These are phyloP conservation scores for Coprinellus micaceus DNA, from an alignment of 768 basidiomycete species.

Conservation along the genomic window DNA sequence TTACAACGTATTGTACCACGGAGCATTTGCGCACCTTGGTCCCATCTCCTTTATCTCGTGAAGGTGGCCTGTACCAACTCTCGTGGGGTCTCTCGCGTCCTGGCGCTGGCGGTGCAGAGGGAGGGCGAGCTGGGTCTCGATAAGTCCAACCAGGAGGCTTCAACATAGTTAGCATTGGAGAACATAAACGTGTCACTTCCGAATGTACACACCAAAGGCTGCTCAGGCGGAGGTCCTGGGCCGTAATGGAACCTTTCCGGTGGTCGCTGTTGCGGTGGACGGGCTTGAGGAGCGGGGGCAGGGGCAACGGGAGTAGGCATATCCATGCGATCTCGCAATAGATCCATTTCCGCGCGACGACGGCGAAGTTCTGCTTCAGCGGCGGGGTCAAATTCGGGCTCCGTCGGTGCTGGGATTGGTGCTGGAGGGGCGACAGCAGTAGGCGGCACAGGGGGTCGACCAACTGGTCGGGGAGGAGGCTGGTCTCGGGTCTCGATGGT, in stretches of 20 bases:
- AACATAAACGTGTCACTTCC: too few species aligned
- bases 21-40: not conserved
- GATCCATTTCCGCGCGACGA: too few species aligned
- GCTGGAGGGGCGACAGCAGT: too few species aligned
- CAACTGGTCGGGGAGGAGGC: not conserved
- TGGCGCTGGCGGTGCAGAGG: constrained; percentile 27
- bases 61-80: constrained; percentile 32
- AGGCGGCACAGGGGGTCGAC: not conserved
- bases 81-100: constrained; percentile 10
- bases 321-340: too few species aligned
- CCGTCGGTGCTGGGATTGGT: too few species aligned
- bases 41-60: constrained; percentile 3
- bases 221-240: constrained; percentile 21
- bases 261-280: not conserved
- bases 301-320: not conserved
- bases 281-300: not conserved
- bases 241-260: constrained; percentile 9
- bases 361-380: too few species aligned
- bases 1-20: too few species aligned
- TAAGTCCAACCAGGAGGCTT: not conserved
- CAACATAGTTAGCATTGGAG: too few species aligned
- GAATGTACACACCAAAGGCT: too few species aligned
- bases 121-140: constrained; percentile 12
- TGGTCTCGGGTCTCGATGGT: too few species aligned
- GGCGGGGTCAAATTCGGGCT: too few species aligned